phyloP scores from a whole-genome alignment of 2,329 filamentous ascomycete genomes.

The Pseudogymnoascus sp. region DNA sequence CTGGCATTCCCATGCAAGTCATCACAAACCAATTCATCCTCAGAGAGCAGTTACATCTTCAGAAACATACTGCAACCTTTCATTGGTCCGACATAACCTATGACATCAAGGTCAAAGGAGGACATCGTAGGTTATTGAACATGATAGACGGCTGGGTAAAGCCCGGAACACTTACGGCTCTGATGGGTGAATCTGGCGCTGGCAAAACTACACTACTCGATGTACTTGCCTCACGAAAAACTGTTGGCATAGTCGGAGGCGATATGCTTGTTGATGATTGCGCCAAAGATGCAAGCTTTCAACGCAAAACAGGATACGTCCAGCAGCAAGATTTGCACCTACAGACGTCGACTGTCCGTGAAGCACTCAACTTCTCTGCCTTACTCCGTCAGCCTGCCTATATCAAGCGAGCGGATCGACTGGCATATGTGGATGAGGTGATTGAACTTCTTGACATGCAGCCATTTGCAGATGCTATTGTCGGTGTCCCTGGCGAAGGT shows the following conservation, averaged over 20 bases:
- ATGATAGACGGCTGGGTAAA: conserved; percentile 76
- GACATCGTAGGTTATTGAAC: conserved; percentile 62
- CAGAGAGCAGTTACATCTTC: conserved; percentile 57
- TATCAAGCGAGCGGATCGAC: conserved; percentile 64
- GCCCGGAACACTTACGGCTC: conserved; percentile 57
- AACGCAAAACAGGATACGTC: conserved; percentile 66
- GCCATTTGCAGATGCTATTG: conserved; percentile 56
- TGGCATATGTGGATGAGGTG: conserved; percentile 80
- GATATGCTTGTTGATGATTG: conserved; percentile 63
- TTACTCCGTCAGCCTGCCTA: conserved; percentile 73
- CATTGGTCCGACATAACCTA: conserved; percentile 66
- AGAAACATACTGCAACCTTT: conserved; percentile 64
- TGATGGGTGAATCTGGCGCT: conserved; percentile 56
- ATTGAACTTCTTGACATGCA: conserved; percentile 52
- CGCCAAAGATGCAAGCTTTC: conserved; percentile 70
- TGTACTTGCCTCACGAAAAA: conserved; percentile 73
- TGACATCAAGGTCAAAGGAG: conserved; percentile 52
- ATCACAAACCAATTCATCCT: conserved; percentile 41
- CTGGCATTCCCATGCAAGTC: conserved; percentile 20
- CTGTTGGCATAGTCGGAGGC: conserved; percentile 79
- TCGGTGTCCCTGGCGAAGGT: conserved; percentile 53
- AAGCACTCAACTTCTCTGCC: conserved; percentile 83
- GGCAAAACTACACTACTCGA: conserved; percentile 85
- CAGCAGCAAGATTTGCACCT: conserved; percentile 89
- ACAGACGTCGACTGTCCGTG: conserved; percentile 72